phyloP scores from a whole-genome alignment of 345 rosid species.

The Citrus sinensis region DVS_A1.0 CM039169.1:33771501-33772000 shows the following conservation, averaged over 20 bases:
- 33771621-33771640: neutral
- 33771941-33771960: neutral
- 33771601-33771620: conserved; percentile 26
- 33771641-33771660: conserved; percentile 13
- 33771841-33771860: conserved; percentile 1
- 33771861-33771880: neutral
- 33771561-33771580: conserved; percentile 1
- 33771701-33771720: neutral
- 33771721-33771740: conserved; percentile 1
- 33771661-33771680: conserved; percentile 9
- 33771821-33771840: conserved; percentile 20
- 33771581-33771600: neutral
- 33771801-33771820: neutral
- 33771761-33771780: conserved; percentile 8
- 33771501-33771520: conserved; percentile 42
- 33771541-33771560: conserved; percentile 25
- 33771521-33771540: conserved; percentile 15
- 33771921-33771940: neutral
- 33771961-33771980: too few relatives aligned
- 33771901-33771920: neutral
- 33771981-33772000: neutral
- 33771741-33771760: conserved; percentile 10
- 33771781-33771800: neutral
- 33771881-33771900: neutral
- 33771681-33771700: conserved; percentile 13